Conservation (phyloP, 2,329 filamentous ascomycete genomes). For the Bipolaris gigantea region DNA sequence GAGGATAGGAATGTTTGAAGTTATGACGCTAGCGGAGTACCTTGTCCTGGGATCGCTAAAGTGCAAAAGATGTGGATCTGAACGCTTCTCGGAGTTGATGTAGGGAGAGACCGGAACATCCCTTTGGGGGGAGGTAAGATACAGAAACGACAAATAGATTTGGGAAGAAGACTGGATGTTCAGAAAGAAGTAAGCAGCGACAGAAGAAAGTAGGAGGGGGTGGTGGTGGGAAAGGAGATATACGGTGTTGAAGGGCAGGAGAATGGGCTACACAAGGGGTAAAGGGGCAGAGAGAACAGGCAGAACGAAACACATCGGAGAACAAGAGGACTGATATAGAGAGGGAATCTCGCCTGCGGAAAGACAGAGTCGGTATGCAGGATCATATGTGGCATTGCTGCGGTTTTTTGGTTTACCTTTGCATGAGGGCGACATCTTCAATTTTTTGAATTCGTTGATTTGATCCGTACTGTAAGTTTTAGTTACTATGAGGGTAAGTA, state of each 20-base stretch:
- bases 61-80: constrained; percentile 15
- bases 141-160: background rate
- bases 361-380: background rate
- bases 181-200: background rate
- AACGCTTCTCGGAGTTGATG: constrained; percentile 18
- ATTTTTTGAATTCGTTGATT: no score
- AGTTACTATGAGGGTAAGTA: no score
- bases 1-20: constrained; percentile 13
- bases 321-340: background rate
- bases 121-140: constrained; percentile 7
- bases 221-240: background rate
- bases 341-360: background rate
- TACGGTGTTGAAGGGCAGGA: background rate
- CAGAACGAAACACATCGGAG: background rate
- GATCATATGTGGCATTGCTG: background rate
- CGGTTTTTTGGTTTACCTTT: background rate
- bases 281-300: background rate
- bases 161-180: background rate
- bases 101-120: constrained; percentile 11
- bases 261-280: background rate
- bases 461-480: no score
- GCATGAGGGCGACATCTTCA: background rate
- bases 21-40: constrained; percentile 6
- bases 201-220: background rate
- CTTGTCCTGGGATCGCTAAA: constrained; percentile 9